These are phyloP conservation scores for Botrytis pseudocinerea DNA, from an alignment of 2,329 filamentous ascomycete species.

Conservation along the genomic window DNA sequence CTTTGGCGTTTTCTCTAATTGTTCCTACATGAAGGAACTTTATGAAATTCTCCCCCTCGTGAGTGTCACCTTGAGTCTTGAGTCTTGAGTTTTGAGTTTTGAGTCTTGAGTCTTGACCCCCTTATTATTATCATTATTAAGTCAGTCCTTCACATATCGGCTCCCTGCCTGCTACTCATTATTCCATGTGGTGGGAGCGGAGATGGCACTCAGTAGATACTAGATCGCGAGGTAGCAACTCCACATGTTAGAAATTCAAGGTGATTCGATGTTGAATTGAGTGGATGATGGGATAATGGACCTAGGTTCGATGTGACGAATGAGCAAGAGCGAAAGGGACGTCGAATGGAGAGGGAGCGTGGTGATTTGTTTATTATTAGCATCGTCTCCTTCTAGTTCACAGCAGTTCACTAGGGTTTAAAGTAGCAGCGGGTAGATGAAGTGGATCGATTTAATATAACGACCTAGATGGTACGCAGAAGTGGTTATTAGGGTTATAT, in stretches of 20 bases:
- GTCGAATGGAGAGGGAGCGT: neutral
- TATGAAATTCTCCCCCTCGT: neutral
- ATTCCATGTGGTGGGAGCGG: neutral
- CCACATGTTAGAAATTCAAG: neutral
- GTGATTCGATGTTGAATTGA: neutral
- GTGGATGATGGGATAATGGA: neutral
- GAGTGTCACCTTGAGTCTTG: neutral
- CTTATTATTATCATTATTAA: neutral
- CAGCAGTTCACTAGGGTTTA: neutral
- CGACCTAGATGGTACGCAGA: neutral
- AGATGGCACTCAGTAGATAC: neutral
- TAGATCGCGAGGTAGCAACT: neutral
- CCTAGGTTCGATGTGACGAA: neutral
- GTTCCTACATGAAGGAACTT: neutral
- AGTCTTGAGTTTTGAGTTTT: neutral
- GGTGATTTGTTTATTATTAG: conserved; percentile 11
- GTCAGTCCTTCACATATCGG: neutral
- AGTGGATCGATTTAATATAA: conserved; percentile 3
- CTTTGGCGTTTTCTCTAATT: neutral
- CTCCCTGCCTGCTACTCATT: neutral
- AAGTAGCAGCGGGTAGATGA: conserved; percentile 2
- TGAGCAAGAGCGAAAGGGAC: neutral
- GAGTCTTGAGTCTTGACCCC: neutral
- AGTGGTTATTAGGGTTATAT: neutral
- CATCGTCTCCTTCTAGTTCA: neutral